These are phyloP conservation scores for Boletus subluridellus DNA, from an alignment of 1,284 basidiomycete genomes.

Conservation along the genomic window DNA sequence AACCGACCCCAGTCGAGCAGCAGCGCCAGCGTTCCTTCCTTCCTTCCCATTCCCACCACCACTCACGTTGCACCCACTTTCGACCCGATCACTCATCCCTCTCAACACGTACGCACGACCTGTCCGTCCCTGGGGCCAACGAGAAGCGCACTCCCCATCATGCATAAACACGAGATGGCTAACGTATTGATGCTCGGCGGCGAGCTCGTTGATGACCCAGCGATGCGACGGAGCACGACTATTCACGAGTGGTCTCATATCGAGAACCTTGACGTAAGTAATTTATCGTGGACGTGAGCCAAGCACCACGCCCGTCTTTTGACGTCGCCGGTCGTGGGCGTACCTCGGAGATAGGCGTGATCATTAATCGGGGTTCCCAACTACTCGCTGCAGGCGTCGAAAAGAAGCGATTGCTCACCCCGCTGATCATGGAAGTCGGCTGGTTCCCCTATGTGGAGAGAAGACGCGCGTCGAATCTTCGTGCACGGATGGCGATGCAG, in stretches of 20 bases:
- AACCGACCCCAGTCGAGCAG: not conserved
- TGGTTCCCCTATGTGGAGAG: slow-evolving; percentile 13
- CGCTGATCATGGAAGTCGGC: slow-evolving; percentile 16
- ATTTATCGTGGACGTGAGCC: not conserved
- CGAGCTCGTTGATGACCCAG: slow-evolving; percentile 45
- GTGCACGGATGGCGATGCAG: slow-evolving; percentile 9
- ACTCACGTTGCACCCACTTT: not conserved
- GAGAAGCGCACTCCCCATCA: too few species aligned
- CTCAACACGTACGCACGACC: slow-evolving; percentile 45
- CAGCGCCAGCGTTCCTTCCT: slow-evolving; percentile 7
- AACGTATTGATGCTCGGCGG: slow-evolving; percentile 47
- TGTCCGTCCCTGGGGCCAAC: too few species aligned
- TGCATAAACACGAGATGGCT: too few species aligned
- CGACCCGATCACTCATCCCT: slow-evolving; percentile 31
- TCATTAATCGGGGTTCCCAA: slow-evolving; percentile 13
- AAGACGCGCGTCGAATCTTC: slow-evolving; percentile 7
- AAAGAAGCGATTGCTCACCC: slow-evolving; percentile 41
- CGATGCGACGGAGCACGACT: slow-evolving; percentile 19
- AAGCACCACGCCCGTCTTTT: slow-evolving; percentile 5
- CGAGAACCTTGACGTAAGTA: slow-evolving; percentile 52
- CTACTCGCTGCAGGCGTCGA: slow-evolving; percentile 53
- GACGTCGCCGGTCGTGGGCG: slow-evolving; percentile 3
- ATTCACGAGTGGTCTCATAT: slow-evolving; percentile 43
- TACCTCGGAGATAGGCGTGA: slow-evolving; percentile 9
- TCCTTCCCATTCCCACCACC: not conserved